A percentile compares a stretch with the other conserved stretches of the same genome.
Conservation (phyloP, 2,329 filamentous ascomycete genomes). For the Talaromyces sp. region DNA sequence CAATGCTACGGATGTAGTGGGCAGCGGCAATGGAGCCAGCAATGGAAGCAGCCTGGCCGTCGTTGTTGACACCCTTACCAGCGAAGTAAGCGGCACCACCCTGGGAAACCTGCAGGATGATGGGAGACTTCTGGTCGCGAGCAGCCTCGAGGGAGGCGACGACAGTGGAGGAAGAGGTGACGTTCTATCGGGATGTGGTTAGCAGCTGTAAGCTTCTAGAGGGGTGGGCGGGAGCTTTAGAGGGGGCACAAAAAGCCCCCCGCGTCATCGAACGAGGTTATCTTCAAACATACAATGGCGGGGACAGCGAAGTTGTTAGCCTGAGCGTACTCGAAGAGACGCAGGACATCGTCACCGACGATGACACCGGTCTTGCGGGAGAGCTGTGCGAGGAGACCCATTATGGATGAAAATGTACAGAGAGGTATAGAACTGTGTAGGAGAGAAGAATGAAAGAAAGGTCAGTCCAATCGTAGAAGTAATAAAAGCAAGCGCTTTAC, state of each 20-base stretch:
- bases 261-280: too few relatives aligned
- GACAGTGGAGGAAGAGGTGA: constrained; percentile 87
- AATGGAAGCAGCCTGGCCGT: constrained; percentile 84
- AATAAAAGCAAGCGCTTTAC: constrained; percentile 20
- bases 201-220: constrained; percentile 2
- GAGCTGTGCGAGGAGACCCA: constrained; percentile 58
- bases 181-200: constrained; percentile 59
- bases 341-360: constrained; percentile 66
- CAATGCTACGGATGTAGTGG: constrained; percentile 88
- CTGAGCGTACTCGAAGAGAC: constrained; percentile 87
- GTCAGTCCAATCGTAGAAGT: constrained; percentile 15
- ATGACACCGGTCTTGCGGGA: constrained; percentile 68
- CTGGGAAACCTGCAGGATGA: constrained; percentile 92
- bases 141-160: constrained; percentile 92
- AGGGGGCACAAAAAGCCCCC: too few relatives aligned
- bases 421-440: constrained; percentile 4
- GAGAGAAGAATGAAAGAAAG: constrained; percentile 1
- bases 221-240: too few relatives aligned
- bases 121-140: constrained; percentile 84
- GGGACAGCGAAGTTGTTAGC: constrained; percentile 87
- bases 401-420: constrained; percentile 28
- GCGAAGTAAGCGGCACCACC: constrained; percentile 93
- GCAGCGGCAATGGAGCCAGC: constrained; percentile 85
- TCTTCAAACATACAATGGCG: constrained; percentile 61
- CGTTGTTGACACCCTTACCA: constrained; percentile 84